phyloP scores from a whole-genome alignment of 345 rosid genomes.

The Adansonia digitata region DNA sequence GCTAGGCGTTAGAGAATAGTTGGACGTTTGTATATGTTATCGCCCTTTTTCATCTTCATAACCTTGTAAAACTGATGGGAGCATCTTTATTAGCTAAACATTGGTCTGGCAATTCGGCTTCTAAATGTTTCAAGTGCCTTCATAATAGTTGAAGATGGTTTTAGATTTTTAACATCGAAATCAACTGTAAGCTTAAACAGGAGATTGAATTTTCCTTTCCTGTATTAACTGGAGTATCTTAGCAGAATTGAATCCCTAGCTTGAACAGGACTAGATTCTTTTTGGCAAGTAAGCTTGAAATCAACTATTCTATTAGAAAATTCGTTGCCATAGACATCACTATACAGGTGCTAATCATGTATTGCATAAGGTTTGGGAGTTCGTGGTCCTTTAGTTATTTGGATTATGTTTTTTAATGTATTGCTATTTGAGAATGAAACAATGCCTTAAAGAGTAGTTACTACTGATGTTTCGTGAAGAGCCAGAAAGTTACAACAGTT shows the following conservation, averaged over 20 bases:
- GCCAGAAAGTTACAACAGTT: not conserved
- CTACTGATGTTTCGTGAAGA: not conserved
- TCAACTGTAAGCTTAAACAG: not conserved
- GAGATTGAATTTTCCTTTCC: not conserved
- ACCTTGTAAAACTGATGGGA: not conserved
- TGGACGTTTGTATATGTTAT: too few relatives aligned
- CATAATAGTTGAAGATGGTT: not conserved
- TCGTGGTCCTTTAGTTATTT: conserved; percentile 7
- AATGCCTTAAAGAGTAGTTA: too few relatives aligned
- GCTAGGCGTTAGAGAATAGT: too few relatives aligned
- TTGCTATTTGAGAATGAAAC: not conserved
- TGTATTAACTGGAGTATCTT: not conserved
- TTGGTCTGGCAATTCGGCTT: not conserved
- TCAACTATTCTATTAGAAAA: not conserved
- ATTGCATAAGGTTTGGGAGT: conserved; percentile 65
- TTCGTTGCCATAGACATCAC: conserved; percentile 21
- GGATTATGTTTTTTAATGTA: not conserved
- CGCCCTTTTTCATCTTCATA: not conserved
- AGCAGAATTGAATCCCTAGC: not conserved
- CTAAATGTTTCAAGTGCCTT: not conserved
- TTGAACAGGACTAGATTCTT: not conserved
- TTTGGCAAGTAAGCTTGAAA: not conserved
- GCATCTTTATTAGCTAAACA: not conserved
- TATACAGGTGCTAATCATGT: conserved; percentile 70
- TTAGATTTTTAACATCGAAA: not conserved